phyloP scores from a whole-genome alignment of 148 eudicot genomes.

The Pharnaceum exiguum region DNA sequence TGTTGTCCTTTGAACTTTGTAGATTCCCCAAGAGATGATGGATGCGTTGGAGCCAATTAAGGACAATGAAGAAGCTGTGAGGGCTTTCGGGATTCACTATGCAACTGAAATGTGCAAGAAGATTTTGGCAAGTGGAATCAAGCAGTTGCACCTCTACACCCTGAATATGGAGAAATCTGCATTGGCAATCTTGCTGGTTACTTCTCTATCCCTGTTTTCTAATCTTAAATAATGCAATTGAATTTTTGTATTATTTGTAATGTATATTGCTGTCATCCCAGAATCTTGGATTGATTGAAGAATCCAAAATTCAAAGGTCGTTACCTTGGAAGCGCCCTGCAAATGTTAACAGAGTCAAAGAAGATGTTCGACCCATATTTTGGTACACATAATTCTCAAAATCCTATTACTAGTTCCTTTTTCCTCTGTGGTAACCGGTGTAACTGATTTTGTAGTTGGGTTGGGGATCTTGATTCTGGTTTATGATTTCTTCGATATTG shows the following conservation, averaged over 20 bases:
- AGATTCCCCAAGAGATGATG: conserved; percentile 80
- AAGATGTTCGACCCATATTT: conserved; percentile 92
- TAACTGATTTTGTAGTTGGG: background rate
- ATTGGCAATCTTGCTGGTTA: conserved; percentile 76
- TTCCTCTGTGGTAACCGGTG: background rate
- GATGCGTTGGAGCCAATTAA: conserved; percentile 93
- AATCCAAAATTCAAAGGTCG: conserved; percentile 72
- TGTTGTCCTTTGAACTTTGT: conserved; percentile 7
- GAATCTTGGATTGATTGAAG: conserved; percentile 97
- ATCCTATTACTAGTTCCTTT: no score
- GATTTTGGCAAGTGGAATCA: conserved; percentile 83
- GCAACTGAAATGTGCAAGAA: conserved; percentile 99
- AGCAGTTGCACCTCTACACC: conserved; percentile 80
- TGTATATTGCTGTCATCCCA: conserved; percentile 20
- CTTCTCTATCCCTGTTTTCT: conserved; percentile 16
- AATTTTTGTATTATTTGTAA: background rate
- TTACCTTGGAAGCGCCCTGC: conserved; percentile 90
- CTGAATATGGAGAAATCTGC: conserved; percentile 98
- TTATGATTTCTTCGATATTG: conserved; percentile 9
- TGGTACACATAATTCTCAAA: conserved; percentile 44
- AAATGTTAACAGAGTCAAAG: conserved; percentile 74
- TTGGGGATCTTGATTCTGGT: background rate
- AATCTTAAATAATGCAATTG: background rate
- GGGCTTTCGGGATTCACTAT: conserved; percentile 88
- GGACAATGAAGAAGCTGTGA: conserved; percentile 98